These are phyloP conservation scores for Acorus calamus DNA, from an alignment of 106 monocot species.

Conservation along the genomic window DNA sequence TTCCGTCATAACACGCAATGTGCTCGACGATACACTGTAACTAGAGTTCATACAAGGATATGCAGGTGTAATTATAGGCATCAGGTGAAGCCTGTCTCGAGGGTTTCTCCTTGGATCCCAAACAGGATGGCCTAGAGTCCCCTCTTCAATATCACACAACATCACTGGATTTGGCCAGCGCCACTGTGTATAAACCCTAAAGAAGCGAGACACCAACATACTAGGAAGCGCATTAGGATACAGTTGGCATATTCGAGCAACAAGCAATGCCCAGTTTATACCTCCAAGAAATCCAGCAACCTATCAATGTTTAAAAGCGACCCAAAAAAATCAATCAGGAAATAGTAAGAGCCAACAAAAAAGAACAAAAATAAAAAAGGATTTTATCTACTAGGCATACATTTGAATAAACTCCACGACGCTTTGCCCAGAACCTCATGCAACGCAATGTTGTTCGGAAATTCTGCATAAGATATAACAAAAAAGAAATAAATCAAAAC, in stretches of 20 bases:
- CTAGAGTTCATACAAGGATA: constrained; percentile 99
- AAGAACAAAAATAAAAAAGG: background rate
- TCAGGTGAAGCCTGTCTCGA: constrained; percentile 70
- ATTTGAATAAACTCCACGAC: constrained; percentile 95
- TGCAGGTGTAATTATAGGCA: constrained; percentile 99
- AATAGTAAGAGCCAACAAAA: constrained; percentile 3
- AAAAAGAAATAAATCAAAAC: constrained; percentile 2
- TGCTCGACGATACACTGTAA: constrained; percentile 87
- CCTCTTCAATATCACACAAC: constrained; percentile 91
- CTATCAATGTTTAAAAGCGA: constrained; percentile 24
- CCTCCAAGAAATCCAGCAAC: constrained; percentile 97
- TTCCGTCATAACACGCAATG: constrained; percentile 83
- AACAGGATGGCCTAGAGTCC: constrained; percentile 59
- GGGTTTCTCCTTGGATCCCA: constrained; percentile 94
- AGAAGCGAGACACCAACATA: constrained; percentile 91
- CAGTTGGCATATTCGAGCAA: constrained; percentile 90
- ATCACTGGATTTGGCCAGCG: constrained; percentile 99
- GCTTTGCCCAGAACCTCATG: constrained; percentile 93
- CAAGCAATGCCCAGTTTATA: constrained; percentile 98
- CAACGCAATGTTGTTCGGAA: constrained; percentile 90
- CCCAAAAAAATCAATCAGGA: background rate
- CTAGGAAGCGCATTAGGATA: constrained; percentile 92
- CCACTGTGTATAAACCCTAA: constrained; percentile 86
- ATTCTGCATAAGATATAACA: constrained; percentile 30
- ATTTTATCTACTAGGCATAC: constrained; percentile 25